Evolutionary conservation across 2,329 filamentous ascomycete genomes (phyloP), one percentile per base, ranked within the genome.

Genomic region (Arachnopeziza araneosa): DNA sequence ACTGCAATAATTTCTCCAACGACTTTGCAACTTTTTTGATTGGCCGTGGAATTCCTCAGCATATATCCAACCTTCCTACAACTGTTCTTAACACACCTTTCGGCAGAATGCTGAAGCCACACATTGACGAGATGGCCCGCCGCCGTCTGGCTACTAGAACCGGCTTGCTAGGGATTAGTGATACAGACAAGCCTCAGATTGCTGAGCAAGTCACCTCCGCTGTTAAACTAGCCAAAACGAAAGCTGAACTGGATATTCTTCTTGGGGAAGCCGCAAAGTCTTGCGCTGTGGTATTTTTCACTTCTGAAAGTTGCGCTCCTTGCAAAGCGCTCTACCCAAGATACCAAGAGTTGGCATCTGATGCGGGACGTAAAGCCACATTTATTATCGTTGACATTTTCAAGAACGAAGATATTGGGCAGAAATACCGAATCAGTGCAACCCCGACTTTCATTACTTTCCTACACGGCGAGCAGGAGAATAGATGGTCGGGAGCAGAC

Each of bases 1-100:
- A 99, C 72, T 98, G 93, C 78, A 99, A 98, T 77, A 97, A 97
- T 74, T 99, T 98, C 75, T 91, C 90, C 2, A 93, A 98, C 70
- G 92, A 96, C 63, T 87, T 98, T 66, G 80, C 91, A 64, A 95
- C 90, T 74, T 98, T 98, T 64, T 79, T 98, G 0, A 79, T 97
- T 0, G 93, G 95, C 23, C 89, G 87, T 67, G 90, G 91, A 2
- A 98, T 98, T 61, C 95, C 95, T 0, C 83, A 87, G 1, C 87
- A 96, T 68, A 98, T 99, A 66, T 83, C 85, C 30, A 91, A 88
- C 66, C 86, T 98, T 71, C 93, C 93, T 0, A 83, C 92, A 69
- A 89, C 87, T 0, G 93, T 98, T 9, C 80, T 98, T 14, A 85
- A 89, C 60, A 95, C 91, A 0, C 91, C 91, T 0, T 89, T 96